Percentiles rank a stretch among this genome's conserved stretches.
Evolutionary conservation across 139 green algal species (phyloP).

Genomic region (Limnomonas spitsbergensis): DNA sequence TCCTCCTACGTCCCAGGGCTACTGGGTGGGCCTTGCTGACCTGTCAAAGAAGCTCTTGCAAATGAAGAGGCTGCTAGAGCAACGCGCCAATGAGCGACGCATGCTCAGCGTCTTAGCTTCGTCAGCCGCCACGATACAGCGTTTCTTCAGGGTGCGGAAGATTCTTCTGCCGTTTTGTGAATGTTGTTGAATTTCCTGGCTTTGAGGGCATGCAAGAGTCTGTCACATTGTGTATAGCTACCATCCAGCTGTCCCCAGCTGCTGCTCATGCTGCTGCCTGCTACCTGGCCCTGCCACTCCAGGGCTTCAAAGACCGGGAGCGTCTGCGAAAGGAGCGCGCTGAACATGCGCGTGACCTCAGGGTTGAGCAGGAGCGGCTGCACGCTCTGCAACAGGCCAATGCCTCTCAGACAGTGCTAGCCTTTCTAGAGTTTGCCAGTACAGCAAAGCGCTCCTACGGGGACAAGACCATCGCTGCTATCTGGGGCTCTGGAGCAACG

Average conservation of each 20-base stretch:
- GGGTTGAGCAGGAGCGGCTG: neutral
- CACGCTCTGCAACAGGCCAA: neutral
- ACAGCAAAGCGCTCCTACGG: neutral
- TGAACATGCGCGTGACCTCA: neutral
- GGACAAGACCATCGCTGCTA: neutral
- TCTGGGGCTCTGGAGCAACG: neutral
- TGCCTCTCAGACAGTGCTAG: neutral
- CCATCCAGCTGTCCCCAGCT: too few species aligned
- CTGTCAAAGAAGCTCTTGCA: neutral
- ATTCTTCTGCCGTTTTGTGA: too few species aligned
- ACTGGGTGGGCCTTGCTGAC: neutral
- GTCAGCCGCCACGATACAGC: neutral
- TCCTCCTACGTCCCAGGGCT: neutral
- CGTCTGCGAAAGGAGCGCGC: neutral
- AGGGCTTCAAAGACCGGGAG: neutral
- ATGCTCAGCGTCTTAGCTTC: neutral
- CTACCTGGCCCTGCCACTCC: neutral
- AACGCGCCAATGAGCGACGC: neutral
- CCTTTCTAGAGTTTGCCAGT: neutral
- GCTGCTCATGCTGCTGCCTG: too few species aligned
- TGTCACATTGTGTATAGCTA: too few species aligned
- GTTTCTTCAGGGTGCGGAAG: constrained; percentile 1
- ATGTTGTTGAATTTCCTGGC: too few species aligned
- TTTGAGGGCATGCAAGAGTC: too few species aligned
- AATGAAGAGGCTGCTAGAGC: neutral